These are phyloP conservation scores for Triangularia setosa DNA, from an alignment of 2,329 filamentous ascomycete species.

Conservation along the genomic window DNA sequence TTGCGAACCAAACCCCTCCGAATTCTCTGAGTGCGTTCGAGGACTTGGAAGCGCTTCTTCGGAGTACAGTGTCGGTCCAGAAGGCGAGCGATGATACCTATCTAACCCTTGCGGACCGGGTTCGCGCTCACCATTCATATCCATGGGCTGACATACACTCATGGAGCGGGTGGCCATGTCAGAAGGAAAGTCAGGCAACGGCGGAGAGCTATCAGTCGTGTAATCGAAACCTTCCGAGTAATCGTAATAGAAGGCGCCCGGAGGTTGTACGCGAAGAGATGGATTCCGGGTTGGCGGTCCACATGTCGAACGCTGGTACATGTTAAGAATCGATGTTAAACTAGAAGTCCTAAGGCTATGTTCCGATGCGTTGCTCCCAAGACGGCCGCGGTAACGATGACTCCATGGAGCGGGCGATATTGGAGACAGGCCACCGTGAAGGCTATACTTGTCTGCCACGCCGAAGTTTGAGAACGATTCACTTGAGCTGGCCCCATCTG, in stretches of 20 bases:
- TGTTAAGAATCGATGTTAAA: slow-evolving; percentile 47
- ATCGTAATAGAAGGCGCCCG: slow-evolving; percentile 47
- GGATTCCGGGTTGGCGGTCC: slow-evolving; percentile 22
- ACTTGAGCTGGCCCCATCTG: slow-evolving; percentile 40
- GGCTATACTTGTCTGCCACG: slow-evolving; percentile 10
- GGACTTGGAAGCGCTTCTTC: neutral
- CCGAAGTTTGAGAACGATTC: slow-evolving; percentile 32
- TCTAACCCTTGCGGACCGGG: neutral
- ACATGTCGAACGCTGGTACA: slow-evolving; percentile 37
- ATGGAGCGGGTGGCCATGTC: neutral
- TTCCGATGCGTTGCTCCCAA: slow-evolving; percentile 36
- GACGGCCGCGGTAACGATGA: slow-evolving; percentile 31
- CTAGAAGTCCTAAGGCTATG: slow-evolving; percentile 43
- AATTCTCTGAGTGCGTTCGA: neutral
- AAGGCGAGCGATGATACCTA: neutral
- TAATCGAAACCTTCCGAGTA: slow-evolving; percentile 50
- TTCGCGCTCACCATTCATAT: neutral
- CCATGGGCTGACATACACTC: neutral
- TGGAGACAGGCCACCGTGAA: slow-evolving; percentile 23
- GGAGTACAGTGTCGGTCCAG: neutral
- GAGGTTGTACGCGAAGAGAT: slow-evolving; percentile 21
- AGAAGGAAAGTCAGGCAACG: slow-evolving; percentile 27
- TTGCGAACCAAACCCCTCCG: neutral
- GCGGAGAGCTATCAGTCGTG: slow-evolving; percentile 4
- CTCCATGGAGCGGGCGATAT: slow-evolving; percentile 32